These are phyloP conservation scores for Penicillium sp. DNA, from an alignment of 2,329 filamentous ascomycete genomes.

Conservation along the genomic window DNA sequence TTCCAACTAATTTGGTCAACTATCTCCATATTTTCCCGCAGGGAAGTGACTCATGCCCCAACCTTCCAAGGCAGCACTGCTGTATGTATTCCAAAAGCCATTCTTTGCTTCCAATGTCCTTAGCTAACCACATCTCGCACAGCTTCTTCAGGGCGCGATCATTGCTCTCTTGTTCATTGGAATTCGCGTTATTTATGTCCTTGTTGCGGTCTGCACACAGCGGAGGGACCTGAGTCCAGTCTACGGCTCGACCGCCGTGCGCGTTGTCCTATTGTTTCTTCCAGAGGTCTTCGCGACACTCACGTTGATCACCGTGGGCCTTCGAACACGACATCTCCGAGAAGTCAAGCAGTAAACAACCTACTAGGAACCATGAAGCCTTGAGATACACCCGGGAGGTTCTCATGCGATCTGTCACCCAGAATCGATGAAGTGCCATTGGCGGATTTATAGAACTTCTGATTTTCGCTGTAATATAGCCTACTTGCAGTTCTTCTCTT, in stretches of 20 bases:
- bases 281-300: background rate
- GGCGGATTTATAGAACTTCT: too few species aligned
- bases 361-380: background rate
- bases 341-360: background rate
- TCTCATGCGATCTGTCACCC: background rate
- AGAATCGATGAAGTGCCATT: background rate
- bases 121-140: background rate
- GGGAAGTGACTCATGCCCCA: background rate
- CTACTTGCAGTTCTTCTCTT: too few species aligned
- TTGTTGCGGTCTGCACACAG: background rate
- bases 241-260: background rate
- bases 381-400: background rate
- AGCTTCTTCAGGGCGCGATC: background rate
- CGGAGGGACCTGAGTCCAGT: slow-evolving; percentile 1
- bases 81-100: background rate
- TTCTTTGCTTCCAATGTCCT: background rate
- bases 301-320: background rate
- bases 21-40: background rate
- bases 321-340: background rate
- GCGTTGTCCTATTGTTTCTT: slow-evolving; percentile 4
- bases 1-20: background rate
- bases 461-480: too few species aligned
- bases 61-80: background rate
- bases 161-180: background rate
- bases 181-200: background rate